These are phyloP conservation scores for Darksidea phi DNA, from an alignment of 495 filamentous ascomycete genomes.

Conservation along the genomic window DNA sequence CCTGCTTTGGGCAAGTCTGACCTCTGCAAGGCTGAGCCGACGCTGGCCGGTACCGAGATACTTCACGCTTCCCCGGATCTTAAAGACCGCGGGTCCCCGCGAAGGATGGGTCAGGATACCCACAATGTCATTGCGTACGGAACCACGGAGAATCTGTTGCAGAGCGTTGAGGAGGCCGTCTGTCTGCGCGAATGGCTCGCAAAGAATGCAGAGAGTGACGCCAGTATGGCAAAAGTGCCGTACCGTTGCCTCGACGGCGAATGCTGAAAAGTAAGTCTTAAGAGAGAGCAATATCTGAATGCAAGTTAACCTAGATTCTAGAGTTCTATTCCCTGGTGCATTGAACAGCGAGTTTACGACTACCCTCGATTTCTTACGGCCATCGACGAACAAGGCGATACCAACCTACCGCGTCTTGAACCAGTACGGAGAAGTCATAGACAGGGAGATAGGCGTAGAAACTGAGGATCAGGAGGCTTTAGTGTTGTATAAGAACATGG, in stretches of 20 bases:
- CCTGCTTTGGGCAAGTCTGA: slow-evolving; percentile 11
- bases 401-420: slow-evolving; percentile 86
- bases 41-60: slow-evolving; percentile 29
- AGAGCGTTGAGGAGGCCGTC: slow-evolving; percentile 1
- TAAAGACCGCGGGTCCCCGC: slow-evolving; percentile 2
- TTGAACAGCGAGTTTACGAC: slow-evolving; percentile 89
- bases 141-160: slow-evolving; percentile 9
- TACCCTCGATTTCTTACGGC: slow-evolving; percentile 69
- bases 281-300: neutral
- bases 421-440: slow-evolving; percentile 75
- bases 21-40: slow-evolving; percentile 20
- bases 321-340: slow-evolving; percentile 91
- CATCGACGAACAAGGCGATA: slow-evolving; percentile 64
- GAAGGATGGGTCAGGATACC: neutral
- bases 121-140: slow-evolving; percentile 29
- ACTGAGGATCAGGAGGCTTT: slow-evolving; percentile 67
- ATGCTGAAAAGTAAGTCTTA: slow-evolving; percentile 29
- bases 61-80: slow-evolving; percentile 20
- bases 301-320: slow-evolving; percentile 35
- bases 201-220: slow-evolving; percentile 5
- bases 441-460: slow-evolving; percentile 60
- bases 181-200: slow-evolving; percentile 10
- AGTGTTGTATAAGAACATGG: slow-evolving; percentile 66
- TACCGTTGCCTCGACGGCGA: slow-evolving; percentile 25
- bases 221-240: slow-evolving; percentile 22